A percentile compares a stretch with the other conserved stretches of the same genome.
Conservation (phyloP, 768 basidiomycete genomes). For the Psilocybe cyanescens region DNA sequence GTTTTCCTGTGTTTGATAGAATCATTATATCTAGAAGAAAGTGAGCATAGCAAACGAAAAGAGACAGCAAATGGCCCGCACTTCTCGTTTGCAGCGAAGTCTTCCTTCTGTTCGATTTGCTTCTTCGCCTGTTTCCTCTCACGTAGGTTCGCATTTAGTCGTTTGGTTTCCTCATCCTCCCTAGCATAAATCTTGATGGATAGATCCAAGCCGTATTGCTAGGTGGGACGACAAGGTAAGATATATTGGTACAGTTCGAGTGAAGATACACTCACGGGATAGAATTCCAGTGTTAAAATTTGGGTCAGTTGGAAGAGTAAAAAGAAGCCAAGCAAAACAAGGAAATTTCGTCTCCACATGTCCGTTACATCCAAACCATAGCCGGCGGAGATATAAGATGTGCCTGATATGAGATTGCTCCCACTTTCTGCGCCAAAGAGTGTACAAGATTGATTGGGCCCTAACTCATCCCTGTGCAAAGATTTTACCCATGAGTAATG, state of each 20-base stretch:
- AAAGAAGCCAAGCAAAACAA: constrained; percentile 74
- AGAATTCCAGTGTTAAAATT: constrained; percentile 66
- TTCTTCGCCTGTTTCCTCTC: constrained; percentile 52
- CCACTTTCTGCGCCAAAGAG: constrained; percentile 69
- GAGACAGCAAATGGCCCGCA: neutral
- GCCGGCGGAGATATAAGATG: constrained; percentile 60
- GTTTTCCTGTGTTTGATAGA: constrained; percentile 44
- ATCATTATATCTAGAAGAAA: constrained; percentile 4
- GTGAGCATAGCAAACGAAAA: neutral
- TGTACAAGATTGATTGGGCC: constrained; percentile 79
- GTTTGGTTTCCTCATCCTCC: constrained; percentile 57
- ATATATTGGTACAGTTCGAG: neutral
- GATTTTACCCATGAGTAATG: neutral
- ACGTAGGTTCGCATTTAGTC: constrained; percentile 53
- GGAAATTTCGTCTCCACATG: constrained; percentile 70
- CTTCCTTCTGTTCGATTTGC: constrained; percentile 24
- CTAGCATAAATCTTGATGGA: constrained; percentile 64
- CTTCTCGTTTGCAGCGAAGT: constrained; percentile 14
- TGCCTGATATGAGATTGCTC: constrained; percentile 56
- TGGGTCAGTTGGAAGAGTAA: constrained; percentile 72
- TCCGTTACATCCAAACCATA: constrained; percentile 53
- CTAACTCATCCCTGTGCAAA: constrained; percentile 45
- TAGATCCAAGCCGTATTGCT: constrained; percentile 55
- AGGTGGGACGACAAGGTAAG: constrained; percentile 6
- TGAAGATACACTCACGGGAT: constrained; percentile 47